phyloP scores from a whole-genome alignment of 2,329 filamentous ascomycete species.

The Boeremia lycopersici region DNA sequence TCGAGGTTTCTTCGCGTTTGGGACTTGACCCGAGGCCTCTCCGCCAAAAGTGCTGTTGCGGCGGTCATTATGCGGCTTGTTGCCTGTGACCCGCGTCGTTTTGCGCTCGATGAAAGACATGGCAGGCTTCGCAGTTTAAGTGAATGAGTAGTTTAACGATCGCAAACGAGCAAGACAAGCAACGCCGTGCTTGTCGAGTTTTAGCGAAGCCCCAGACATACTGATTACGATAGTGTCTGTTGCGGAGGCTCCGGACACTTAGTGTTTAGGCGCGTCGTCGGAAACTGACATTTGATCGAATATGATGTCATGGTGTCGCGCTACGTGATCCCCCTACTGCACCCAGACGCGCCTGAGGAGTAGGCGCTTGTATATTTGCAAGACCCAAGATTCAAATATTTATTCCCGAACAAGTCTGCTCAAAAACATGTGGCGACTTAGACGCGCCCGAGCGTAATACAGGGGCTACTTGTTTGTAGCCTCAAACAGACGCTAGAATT shows the following conservation, averaged over 20 bases:
- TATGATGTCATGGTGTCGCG: slow-evolving; percentile 12
- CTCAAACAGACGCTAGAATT: no score
- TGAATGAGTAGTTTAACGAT: not conserved
- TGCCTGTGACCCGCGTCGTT: slow-evolving; percentile 37
- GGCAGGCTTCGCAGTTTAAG: not conserved
- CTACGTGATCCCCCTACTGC: not conserved
- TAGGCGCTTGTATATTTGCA: no score
- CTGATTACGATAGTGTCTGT: not conserved
- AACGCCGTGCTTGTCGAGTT: slow-evolving; percentile 20
- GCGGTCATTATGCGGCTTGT: slow-evolving; percentile 21
- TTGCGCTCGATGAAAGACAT: slow-evolving; percentile 39
- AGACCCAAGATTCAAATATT: no score
- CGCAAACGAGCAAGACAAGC: slow-evolving; percentile 1
- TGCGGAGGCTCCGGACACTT: slow-evolving; percentile 10
- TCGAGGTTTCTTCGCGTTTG: slow-evolving; percentile 56
- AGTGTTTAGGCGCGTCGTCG: slow-evolving; percentile 6
- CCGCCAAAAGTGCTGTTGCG: slow-evolving; percentile 25
- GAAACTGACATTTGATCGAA: not conserved
- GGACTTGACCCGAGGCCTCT: slow-evolving; percentile 39
- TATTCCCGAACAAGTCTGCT: no score
- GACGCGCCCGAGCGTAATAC: no score
- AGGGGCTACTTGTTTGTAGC: no score
- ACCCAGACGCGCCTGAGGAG: no score
- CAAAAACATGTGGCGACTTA: no score
- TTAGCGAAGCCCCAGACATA: slow-evolving; percentile 1